Evolutionary conservation across 2,329 filamentous ascomycete species (phyloP), one percentile per base, ranked within the genome.

Genomic region (Pseudogymnoascus verrucosus): DNA sequence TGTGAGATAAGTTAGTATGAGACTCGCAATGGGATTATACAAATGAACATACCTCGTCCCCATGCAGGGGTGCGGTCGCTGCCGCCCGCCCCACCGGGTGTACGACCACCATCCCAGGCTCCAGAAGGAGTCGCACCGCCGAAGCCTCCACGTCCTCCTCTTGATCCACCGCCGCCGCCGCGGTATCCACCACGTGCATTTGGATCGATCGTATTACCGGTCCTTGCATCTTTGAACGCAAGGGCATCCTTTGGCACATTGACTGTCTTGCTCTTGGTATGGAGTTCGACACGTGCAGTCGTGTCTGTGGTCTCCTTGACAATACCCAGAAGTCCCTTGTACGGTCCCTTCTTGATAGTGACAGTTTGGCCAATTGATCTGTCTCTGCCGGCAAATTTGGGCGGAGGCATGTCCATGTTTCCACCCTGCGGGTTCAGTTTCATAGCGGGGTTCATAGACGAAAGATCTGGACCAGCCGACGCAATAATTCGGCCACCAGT

Each of bases 251-350:
- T 96, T 19, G 87, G 84, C 37, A 98, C 85, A 6, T 89, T 92
- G 66, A 98, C 86, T 14, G 90, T 89, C 80, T 97, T 98, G 77
- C 88, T 91, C 79, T 96, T 96, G 5, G 93, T 93, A 74, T 98
- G 93, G 40, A 99, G 79, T 77, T 99, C 95, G 44, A 99, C 89
- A 67, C 93, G 89, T 31, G 91, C 93, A 71, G 89, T 86, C 3
- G 85, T 85, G 70, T 96, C 93, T 5, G 91, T 96, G 0, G 93
- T 89, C 73, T 98, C 93, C 74, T 96, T 97, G 70, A 99, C 93
- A 68, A 97, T 96, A 70, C 95, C 95, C 44, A 98, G 80, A 47
- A 97, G 82, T 64, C 93, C 93, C 77, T 99, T 99, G 80, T 93
- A 92, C 21, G 89, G 87, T 28, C 95, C 95, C 73, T 89, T 91